Conservation (phyloP, 768 basidiomycete genomes). For the Mycena sanguinolenta region DNA sequence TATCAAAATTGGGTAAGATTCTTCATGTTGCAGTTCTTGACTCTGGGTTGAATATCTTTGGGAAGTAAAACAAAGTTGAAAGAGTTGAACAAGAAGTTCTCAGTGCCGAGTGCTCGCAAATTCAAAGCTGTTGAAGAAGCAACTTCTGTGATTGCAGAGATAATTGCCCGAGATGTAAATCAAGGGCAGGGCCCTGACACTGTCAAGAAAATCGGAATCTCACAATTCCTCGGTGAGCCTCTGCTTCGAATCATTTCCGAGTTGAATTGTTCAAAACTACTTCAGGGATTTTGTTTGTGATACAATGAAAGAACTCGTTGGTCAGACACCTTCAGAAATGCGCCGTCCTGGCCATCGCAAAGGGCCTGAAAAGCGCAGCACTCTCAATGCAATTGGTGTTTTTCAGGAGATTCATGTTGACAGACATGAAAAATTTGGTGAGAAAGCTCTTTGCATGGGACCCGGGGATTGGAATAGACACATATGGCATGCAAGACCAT, state of each 20-base stretch:
- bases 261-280: not conserved
- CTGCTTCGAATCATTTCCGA: not conserved
- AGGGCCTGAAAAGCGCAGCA: slow-evolving; percentile 7
- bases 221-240: slow-evolving; percentile 18
- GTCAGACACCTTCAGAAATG: slow-evolving; percentile 18
- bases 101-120: too few relatives aligned
- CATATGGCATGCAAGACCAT: slow-evolving; percentile 28
- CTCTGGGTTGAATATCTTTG: too few relatives aligned
- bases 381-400: slow-evolving; percentile 20
- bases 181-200: slow-evolving; percentile 20
- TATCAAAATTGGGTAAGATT: too few relatives aligned
- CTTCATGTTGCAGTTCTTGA: too few relatives aligned
- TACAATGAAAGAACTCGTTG: slow-evolving; percentile 16
- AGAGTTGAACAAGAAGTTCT: too few relatives aligned
- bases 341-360: slow-evolving; percentile 9
- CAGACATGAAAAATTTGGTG: slow-evolving; percentile 24
- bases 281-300: slow-evolving; percentile 13
- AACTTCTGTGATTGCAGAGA: slow-evolving; percentile 7
- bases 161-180: slow-evolving; percentile 11
- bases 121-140: slow-evolving; percentile 19
- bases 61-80: too few relatives aligned
- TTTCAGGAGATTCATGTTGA: slow-evolving; percentile 26
- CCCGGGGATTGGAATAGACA: slow-evolving; percentile 27
- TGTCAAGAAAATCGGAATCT: slow-evolving; percentile 20
- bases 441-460: slow-evolving; percentile 18